Evolutionary conservation across 2,329 filamentous ascomycete genomes (phyloP).

Genomic region (Botrytis hyacinthi): DNA sequence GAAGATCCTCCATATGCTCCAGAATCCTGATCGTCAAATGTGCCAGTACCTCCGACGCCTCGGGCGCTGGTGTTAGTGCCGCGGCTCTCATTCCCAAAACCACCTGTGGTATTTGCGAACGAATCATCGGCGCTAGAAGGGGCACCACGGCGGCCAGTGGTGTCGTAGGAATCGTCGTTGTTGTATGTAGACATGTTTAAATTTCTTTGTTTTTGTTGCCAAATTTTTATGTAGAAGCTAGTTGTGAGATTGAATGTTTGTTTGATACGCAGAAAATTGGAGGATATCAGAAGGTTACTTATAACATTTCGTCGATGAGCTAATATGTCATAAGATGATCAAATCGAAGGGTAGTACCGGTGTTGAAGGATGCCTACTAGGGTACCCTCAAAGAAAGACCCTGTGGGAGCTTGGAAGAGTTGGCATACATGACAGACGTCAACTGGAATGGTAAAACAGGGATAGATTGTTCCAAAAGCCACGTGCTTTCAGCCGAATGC

Average conservation of each 20-base stretch:
- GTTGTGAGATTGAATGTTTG: background rate
- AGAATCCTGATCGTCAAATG: constrained; percentile 18
- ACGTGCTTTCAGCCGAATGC: background rate
- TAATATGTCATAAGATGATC: constrained; percentile 13
- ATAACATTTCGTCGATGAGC: constrained; percentile 6
- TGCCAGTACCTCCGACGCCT: constrained; percentile 14
- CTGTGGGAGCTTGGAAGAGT: constrained; percentile 13
- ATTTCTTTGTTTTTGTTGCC: background rate
- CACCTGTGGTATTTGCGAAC: constrained; percentile 3
- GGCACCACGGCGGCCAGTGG: constrained; percentile 17
- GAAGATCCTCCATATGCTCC: constrained; percentile 17
- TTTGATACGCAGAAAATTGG: background rate
- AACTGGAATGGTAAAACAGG: constrained; percentile 1
- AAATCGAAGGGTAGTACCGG: background rate
- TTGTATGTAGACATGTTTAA: constrained; percentile 39
- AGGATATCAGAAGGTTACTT: background rate
- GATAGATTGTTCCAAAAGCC: background rate
- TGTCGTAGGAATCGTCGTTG: constrained; percentile 26
- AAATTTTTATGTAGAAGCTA: background rate
- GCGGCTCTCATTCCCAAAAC: constrained; percentile 3
- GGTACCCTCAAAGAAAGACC: background rate
- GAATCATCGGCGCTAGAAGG: constrained; percentile 12
- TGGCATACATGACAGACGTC: constrained; percentile 16
- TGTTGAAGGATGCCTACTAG: background rate
- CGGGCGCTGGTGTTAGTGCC: background rate